Evolutionary conservation across 1,284 basidiomycete genomes (phyloP).

Genomic region (Trametes sp.): DNA sequence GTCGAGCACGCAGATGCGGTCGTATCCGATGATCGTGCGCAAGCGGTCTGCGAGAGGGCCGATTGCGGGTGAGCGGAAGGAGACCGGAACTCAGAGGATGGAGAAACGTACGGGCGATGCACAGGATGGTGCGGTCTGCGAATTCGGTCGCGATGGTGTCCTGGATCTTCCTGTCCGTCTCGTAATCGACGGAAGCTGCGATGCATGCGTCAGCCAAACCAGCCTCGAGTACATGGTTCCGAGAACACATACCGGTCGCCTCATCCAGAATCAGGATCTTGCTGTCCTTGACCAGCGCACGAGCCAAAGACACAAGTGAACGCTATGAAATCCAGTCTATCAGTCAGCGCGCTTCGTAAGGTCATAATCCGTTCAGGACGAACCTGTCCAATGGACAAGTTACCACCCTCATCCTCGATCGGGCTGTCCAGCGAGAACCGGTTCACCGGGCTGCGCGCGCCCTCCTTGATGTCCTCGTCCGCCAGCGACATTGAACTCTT

Average conservation of each 20-base stretch:
- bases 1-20: slow-evolving; percentile 80
- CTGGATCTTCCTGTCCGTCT: slow-evolving; percentile 87
- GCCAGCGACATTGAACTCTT: slow-evolving; percentile 30
- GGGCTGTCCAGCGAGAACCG: slow-evolving; percentile 80
- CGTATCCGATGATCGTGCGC: slow-evolving; percentile 79
- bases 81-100: background rate
- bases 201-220: slow-evolving; percentile 11
- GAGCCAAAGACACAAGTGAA: slow-evolving; percentile 81
- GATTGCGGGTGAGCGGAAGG: background rate
- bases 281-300: slow-evolving; percentile 82
- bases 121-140: slow-evolving; percentile 79
- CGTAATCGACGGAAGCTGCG: slow-evolving; percentile 78
- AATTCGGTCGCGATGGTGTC: slow-evolving; percentile 88
- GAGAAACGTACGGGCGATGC: slow-evolving; percentile 71
- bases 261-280: slow-evolving; percentile 84
- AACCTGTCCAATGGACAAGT: slow-evolving; percentile 56
- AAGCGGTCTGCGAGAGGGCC: slow-evolving; percentile 60
- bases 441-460: slow-evolving; percentile 32
- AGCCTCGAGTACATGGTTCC: background rate
- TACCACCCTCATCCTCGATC: slow-evolving; percentile 88
- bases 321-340: slow-evolving; percentile 50
- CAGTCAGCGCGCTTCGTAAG: background rate
- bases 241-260: slow-evolving; percentile 53
- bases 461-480: slow-evolving; percentile 33
- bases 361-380: background rate